Conservation (phyloP, 1,284 basidiomycete genomes). For the Cutaneotrichosporon sp. region DNA sequence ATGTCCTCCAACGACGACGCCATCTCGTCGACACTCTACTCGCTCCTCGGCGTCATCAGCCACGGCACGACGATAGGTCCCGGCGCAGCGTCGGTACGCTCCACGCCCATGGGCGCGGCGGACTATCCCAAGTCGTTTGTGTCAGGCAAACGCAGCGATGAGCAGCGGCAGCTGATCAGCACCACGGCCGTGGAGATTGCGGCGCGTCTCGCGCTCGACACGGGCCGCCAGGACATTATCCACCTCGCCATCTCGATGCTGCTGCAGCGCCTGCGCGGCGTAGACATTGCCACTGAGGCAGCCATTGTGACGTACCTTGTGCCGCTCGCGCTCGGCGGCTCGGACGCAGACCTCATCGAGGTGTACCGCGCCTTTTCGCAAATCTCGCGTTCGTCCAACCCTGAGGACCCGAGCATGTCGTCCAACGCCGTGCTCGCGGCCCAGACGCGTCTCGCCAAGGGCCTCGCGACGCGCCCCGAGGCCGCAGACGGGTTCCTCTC, state of each 20-base stretch:
- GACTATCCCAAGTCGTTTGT: constrained; percentile 6
- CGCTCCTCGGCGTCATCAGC: constrained; percentile 85
- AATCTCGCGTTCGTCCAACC: constrained; percentile 77
- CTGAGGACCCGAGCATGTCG: constrained; percentile 75
- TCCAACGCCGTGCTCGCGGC: constrained; percentile 85
- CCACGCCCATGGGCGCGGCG: constrained; percentile 12
- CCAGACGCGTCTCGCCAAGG: constrained; percentile 78
- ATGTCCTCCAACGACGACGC: constrained; percentile 82
- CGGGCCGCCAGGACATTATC: constrained; percentile 76
- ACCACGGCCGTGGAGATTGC: constrained; percentile 88
- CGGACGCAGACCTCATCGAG: constrained; percentile 72
- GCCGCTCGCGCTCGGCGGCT: constrained; percentile 75
- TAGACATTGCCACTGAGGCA: constrained; percentile 79
- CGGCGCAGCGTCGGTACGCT: constrained; percentile 22
- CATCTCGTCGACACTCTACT: constrained; percentile 92
- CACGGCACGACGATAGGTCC: constrained; percentile 52
- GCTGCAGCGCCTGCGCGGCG: constrained; percentile 75
- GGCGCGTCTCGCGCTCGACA: constrained; percentile 73
- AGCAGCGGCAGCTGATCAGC: constrained; percentile 75
- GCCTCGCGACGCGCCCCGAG: constrained; percentile 63
- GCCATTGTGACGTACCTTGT: constrained; percentile 88
- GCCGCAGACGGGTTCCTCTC: constrained; percentile 73
- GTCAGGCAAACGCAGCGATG: constrained; percentile 56
- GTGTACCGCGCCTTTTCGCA: constrained; percentile 78
- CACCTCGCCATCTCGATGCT: constrained; percentile 86